These are phyloP conservation scores for Pelagomonas calceolata DNA, from an alignment of 108 stramenopile species.

Conservation along the genomic window DNA sequence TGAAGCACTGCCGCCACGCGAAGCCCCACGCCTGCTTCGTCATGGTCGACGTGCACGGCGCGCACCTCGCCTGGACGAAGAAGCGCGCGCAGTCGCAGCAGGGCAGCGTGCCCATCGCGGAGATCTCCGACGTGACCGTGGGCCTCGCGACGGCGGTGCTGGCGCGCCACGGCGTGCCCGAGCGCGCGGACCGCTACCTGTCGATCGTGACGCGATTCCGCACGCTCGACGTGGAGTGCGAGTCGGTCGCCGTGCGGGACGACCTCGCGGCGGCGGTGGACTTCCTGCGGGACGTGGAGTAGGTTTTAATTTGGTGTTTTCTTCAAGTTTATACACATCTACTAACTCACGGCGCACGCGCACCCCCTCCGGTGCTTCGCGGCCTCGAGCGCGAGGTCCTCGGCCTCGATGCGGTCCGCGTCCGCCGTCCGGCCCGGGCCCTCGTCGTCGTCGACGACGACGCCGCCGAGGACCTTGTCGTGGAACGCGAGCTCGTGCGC, in stretches of 20 bases:
- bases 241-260: neutral
- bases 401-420: neutral
- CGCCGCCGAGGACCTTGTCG: neutral
- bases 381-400: neutral
- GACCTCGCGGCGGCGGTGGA: too few relatives aligned
- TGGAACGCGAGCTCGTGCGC: constrained; percentile 10
- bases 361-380: neutral
- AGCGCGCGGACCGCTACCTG: neutral
- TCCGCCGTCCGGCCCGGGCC: neutral
- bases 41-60: neutral
- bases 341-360: too few relatives aligned
- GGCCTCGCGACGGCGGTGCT: neutral
- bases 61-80: neutral
- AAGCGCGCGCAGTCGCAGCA: neutral
- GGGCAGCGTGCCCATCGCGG: neutral
- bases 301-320: too few relatives aligned
- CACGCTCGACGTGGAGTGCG: neutral
- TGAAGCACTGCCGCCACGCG: neutral
- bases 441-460: neutral
- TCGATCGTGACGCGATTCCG: neutral
- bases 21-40: neutral
- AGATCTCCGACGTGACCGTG: neutral
- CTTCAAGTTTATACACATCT: too few relatives aligned
- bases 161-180: neutral
- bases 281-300: too few relatives aligned